phyloP scores from a whole-genome alignment of 2,329 filamentous ascomycete species.

The Curvularia verruculosa region DNA sequence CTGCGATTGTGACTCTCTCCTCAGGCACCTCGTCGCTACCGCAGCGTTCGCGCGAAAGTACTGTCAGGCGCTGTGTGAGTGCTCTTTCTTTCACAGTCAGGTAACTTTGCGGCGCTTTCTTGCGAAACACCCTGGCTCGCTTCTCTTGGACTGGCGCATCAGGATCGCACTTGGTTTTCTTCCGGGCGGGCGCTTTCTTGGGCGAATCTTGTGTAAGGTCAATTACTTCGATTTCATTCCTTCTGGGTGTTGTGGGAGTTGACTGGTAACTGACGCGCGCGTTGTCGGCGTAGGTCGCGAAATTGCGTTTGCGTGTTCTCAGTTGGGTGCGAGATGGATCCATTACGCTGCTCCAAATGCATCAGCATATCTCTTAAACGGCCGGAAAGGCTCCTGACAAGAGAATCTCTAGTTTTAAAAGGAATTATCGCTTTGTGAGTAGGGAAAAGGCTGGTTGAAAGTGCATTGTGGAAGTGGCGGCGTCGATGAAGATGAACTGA shows the following conservation, averaged over 20 bases:
- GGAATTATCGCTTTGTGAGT: not conserved
- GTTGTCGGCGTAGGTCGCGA: constrained; percentile 15
- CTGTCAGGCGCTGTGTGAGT: constrained; percentile 61
- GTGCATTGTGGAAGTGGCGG: constrained; percentile 4
- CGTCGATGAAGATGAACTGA: constrained; percentile 1
- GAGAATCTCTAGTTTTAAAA: not conserved
- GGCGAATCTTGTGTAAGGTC: constrained; percentile 19
- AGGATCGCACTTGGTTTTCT: constrained; percentile 23
- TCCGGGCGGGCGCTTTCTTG: constrained; percentile 21
- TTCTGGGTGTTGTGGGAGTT: constrained; percentile 15
- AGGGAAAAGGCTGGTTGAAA: not conserved
- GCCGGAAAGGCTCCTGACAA: not conserved
- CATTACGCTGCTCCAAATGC: not conserved
- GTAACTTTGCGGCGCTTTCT: constrained; percentile 55
- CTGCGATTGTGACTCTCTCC: constrained; percentile 64
- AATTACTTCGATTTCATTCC: constrained; percentile 11
- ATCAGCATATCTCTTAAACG: no score
- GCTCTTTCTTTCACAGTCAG: constrained; percentile 57
- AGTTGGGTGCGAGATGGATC: not conserved
- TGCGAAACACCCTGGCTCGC: constrained; percentile 40
- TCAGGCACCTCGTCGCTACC: constrained; percentile 54
- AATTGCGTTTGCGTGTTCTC: constrained; percentile 34
- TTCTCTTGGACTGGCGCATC: constrained; percentile 36
- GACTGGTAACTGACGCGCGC: constrained; percentile 2
- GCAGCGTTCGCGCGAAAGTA: constrained; percentile 58